Percentiles rank a stretch among this genome's conserved stretches.
Evolutionary conservation across 441 rosid genomes (phyloP).

Genomic region (Croton laevigatus): DNA sequence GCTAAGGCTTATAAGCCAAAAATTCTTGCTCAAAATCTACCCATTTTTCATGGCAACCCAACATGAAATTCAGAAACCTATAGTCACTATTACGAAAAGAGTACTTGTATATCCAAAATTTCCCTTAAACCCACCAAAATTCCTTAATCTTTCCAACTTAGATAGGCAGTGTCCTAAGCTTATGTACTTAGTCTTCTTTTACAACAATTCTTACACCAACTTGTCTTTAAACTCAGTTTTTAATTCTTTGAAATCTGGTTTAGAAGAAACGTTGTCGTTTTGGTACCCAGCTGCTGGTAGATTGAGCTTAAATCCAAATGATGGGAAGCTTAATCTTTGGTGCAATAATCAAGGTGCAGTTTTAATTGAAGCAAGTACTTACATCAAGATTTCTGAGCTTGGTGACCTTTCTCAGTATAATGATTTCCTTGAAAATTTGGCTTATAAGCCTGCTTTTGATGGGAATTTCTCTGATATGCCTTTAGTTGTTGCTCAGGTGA

Average conservation of each 20-base stretch:
- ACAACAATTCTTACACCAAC: slow-evolving; percentile 31
- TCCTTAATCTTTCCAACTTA: slow-evolving; percentile 51
- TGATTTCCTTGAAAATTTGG: slow-evolving; percentile 51
- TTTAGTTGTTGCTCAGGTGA: slow-evolving; percentile 63
- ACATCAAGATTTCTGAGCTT: slow-evolving; percentile 45
- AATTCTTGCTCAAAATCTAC: no score
- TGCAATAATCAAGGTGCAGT: slow-evolving; percentile 58
- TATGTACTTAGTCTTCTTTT: slow-evolving; percentile 64
- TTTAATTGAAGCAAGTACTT: slow-evolving; percentile 46
- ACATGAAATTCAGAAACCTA: neutral
- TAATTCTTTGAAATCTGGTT: slow-evolving; percentile 43
- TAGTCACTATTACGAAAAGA: slow-evolving; percentile 9
- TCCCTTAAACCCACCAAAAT: slow-evolving; percentile 16
- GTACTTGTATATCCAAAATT: slow-evolving; percentile 16
- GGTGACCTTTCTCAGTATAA: slow-evolving; percentile 60
- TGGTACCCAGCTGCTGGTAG: slow-evolving; percentile 80
- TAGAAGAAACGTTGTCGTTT: slow-evolving; percentile 54
- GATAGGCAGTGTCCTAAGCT: slow-evolving; percentile 70
- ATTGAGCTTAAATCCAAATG: slow-evolving; percentile 37
- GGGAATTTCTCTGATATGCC: slow-evolving; percentile 56
- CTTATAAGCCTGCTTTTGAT: slow-evolving; percentile 43
- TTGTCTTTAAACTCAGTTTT: slow-evolving; percentile 35
- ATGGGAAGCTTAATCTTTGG: slow-evolving; percentile 52
- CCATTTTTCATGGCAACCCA: slow-evolving; percentile 10
- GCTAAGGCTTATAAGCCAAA: neutral